Base-by-base conservation (phyloP, 2,329 filamentous ascomycete species). In the Pseudocercospora ulei region DNA sequence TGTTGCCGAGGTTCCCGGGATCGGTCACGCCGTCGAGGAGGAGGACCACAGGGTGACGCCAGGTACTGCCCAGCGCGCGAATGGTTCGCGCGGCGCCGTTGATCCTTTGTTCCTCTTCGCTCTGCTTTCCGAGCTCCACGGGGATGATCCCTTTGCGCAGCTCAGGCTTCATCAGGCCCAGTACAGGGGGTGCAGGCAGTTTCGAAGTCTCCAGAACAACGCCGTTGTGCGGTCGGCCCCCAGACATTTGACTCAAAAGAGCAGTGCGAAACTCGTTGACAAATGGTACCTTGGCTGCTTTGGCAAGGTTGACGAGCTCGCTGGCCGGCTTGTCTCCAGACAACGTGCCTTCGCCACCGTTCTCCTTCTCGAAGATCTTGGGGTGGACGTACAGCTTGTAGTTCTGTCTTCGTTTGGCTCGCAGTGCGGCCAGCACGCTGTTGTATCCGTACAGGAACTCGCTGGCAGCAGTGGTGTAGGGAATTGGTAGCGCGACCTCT, bases 391-490 rank as follows among this genome's bases (percentile, higher is more conserved):
- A 94, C 3, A 98, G 71, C 38, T 78, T 82, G 65, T 95, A 93
- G 2, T 93, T 63, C 54, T 82, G 77, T 41, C 90, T 77, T 20
- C 76, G 71, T 7, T 68, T 68, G 28, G 75, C 73, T 49, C 71
- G 76, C 12, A 98, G 66, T 0, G 86, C 87, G 12, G 87, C 82
- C 46, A 81, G 71, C 13, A 96, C 84, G 1, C 83, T 77, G 2
- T 81, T 82, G 28, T 73, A 75, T 4, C 90, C 90, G 57, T 93
- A 96, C 2, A 98, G 68, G 52, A 95, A 96, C 46, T 94, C 81
- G 0, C 87, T 94, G 3, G 84, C 83, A 0, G 88, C 81, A 0
- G 85, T 92, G 0, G 83, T 85, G 56, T 88, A 79, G 1, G 76
- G 75, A 11, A 82, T 69, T 4, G 64, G 58, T 3, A 62, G 42